A percentile compares a stretch with the other conserved stretches of the same genome.
These are phyloP conservation scores for Pelargonium myrrhifolium DNA, from an alignment of 441 rosid species.

Conservation along the genomic window DNA sequence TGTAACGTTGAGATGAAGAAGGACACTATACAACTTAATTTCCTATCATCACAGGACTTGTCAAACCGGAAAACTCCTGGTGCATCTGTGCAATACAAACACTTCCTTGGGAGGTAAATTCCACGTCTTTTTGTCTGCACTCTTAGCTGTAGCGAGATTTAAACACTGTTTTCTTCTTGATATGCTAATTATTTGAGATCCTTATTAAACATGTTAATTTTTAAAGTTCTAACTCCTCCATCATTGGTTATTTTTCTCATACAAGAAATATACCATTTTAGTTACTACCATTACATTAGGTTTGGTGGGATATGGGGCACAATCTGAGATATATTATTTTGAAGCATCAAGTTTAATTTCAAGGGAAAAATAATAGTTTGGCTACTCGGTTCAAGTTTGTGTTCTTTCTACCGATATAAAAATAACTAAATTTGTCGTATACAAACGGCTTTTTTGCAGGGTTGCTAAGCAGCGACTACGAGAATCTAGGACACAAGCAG, in stretches of 20 bases:
- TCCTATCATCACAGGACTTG: slow-evolving; percentile 47
- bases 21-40: slow-evolving; percentile 49
- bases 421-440: background rate
- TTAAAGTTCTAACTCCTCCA: background rate
- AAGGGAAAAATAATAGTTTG: background rate
- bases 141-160: background rate
- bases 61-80: slow-evolving; percentile 63
- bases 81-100: slow-evolving; percentile 58
- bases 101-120: slow-evolving; percentile 82
- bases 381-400: background rate
- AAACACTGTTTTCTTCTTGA: background rate
- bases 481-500: slow-evolving; percentile 73
- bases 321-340: background rate
- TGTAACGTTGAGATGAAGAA: slow-evolving; percentile 50
- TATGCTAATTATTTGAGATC: background rate
- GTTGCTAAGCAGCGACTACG: slow-evolving; percentile 79
- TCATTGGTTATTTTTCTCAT: background rate
- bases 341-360: background rate
- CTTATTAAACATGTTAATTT: background rate
- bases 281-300: background rate
- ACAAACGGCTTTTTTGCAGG: slow-evolving; percentile 33
- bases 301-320: background rate
- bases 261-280: background rate
- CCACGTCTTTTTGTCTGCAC: background rate
- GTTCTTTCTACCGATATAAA: background rate